These are phyloP conservation scores for Nymphaea colorata DNA, from an alignment of 164 flowering plant genomes.

Conservation along the genomic window DNA sequence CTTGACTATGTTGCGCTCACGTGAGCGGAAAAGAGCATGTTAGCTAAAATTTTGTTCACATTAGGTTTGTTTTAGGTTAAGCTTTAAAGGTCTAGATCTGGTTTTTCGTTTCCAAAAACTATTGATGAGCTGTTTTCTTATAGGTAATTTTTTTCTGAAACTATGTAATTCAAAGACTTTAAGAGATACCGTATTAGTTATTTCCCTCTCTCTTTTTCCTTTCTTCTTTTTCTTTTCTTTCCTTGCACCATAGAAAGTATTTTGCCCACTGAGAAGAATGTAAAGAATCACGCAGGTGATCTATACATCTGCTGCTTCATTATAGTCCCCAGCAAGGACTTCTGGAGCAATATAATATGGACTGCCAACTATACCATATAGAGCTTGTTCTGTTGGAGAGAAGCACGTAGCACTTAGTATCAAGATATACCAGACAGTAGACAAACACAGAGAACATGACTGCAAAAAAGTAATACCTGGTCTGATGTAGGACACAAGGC, in stretches of 20 bases:
- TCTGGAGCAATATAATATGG: conserved; percentile 84
- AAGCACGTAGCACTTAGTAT: background rate
- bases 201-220: too few species aligned
- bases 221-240: background rate
- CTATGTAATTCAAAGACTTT: too few species aligned
- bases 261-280: conserved; percentile 69
- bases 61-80: too few species aligned
- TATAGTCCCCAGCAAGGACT: conserved; percentile 65
- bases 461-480: conserved; percentile 28
- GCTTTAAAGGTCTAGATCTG: too few species aligned
- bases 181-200: too few species aligned
- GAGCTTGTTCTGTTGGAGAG: conserved; percentile 36
- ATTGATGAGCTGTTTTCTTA: too few species aligned
- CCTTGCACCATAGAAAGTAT: conserved; percentile 73
- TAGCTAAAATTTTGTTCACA: too few species aligned
- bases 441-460: background rate
- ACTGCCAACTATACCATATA: conserved; percentile 71
- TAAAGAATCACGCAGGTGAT: conserved; percentile 82
- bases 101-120: too few species aligned
- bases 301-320: conserved; percentile 77
- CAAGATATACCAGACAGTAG: background rate
- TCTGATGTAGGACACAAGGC: conserved; percentile 56
- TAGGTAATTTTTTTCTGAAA: too few species aligned
- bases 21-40: too few species aligned
- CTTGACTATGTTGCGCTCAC: too few species aligned